Base-by-base conservation (phyloP, 257 asterid species). In the Jasminum sambac region DNA sequence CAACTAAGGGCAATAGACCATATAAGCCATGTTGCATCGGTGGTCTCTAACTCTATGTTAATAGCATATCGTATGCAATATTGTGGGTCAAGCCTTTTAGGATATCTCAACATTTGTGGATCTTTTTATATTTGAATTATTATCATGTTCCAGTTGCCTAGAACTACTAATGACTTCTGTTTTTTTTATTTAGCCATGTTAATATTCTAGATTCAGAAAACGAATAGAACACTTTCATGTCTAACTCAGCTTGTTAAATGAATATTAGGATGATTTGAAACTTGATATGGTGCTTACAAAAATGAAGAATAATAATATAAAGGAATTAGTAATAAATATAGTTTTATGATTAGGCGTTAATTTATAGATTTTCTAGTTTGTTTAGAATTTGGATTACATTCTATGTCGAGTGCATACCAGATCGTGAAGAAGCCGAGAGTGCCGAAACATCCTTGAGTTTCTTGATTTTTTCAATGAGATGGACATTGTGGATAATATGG, bases 361-460 rank as follows among this genome's bases (percentile, higher is more conserved):
- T 30, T 30, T 30, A 30, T 30, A 30, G 36, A 30, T 30, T 30
- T 30, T 30, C 36, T 46, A 17, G 68, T 5, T 57, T 21, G 39
- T 39, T 30, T 30, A 30, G 36, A 30, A 30, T 30, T 30, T 30
- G 36, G 36, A 30, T 30, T 30, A 30, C 36, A 30, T 30, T 30
- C 36, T 30, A 30, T 30, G 36, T 4, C 36, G 4, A 64, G 62
- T 21, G 36, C 66, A 50, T 88, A 93, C 98, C 92, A 71, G 97
- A 87, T 72, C 66, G 81, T 52, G 96, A 80, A 69, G 94, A 83
- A 42, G 82, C 88, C 34, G 82, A 77, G 61, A 78, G 73, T 63
- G 78, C 55, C 57, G 90, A 88, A 69, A 63, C 71, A 70, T 85
- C 83, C 80, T 84, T 84, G 76, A 90, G 81, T 52, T 70, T 82